Evolutionary conservation across 495 filamentous ascomycete genomes (phyloP), one percentile per base, ranked within the genome.

Genomic region (Neurospora sp.): DNA sequence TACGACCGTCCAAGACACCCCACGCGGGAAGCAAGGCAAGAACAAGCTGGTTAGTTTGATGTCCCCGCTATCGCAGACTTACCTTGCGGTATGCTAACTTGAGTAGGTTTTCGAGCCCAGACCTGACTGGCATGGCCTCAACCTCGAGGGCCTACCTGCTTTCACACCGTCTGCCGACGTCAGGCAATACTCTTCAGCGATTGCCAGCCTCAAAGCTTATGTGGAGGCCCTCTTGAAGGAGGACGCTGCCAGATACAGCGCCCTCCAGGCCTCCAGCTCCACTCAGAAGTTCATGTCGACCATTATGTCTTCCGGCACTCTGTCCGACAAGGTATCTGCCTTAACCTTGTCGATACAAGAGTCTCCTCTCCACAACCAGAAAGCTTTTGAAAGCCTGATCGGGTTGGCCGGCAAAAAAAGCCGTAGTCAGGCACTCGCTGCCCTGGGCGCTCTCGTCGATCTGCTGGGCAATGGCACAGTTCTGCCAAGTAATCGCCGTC

Each of bases 321-420:
- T 97, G 70, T 96, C 94, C 41, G 96, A 99, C 82, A 98, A 97
- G 80, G 92, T 98, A 39, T 98, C 96, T 4, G 96, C 96, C 7
- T 82, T 98, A 76, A 99, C 96, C 2, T 85, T 99, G 68, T 91
- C 94, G 35, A 91, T 97, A 16, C 96, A 99, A 82, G 96, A 98
- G 78, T 98, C 96, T 4, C 96, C 96, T 6, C 82, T 98, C 68
- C 96, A 99, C 77, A 97, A 93, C 69, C 91, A 88, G 70, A 96
- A 95, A 75, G 90, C 93, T 11, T 88, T 98, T 71, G 94, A 97
- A 74, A 93, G 86, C 71, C 85, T 99, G 53, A 85, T 97, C 59
- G 84, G 81, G 0, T 84, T 99, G 53, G 93, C 93, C 22, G 89
- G 88, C 75, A 99, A 99, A 81, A 92, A 92, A 75, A 97, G 92